Conservation (phyloP, 2,329 filamentous ascomycete species). For the Sphaceloma murrayae region DNA sequence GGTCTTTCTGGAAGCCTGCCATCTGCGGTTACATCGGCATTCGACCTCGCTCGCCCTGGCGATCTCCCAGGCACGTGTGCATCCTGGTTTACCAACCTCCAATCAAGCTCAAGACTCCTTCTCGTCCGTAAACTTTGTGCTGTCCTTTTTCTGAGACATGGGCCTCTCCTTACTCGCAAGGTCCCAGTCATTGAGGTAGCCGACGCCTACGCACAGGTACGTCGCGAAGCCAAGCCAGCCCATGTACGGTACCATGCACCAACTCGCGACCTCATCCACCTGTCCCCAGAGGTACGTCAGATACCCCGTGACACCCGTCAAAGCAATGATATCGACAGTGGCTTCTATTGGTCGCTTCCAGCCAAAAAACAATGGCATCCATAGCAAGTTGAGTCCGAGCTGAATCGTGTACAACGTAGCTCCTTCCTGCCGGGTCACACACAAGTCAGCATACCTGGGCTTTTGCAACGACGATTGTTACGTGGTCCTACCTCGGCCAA, state of each 20-base stretch:
- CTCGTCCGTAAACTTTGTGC: conserved; percentile 17
- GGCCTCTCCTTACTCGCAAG: conserved; percentile 26
- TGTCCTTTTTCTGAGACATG: conserved; percentile 13
- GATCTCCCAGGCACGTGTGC: conserved; percentile 13
- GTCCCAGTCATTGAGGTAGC: conserved; percentile 35
- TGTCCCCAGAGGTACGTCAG: conserved; percentile 66
- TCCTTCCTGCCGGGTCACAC: conserved; percentile 38
- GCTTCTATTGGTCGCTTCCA: conserved; percentile 63
- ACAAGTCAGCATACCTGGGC: background rate
- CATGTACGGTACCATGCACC: conserved; percentile 69
- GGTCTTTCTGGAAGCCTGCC: conserved; percentile 15
- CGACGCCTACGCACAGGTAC: conserved; percentile 56
- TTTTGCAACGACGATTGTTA: background rate
- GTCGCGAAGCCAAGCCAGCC: conserved; percentile 81
- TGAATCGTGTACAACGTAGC: conserved; percentile 79
- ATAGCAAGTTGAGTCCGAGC: conserved; percentile 72
- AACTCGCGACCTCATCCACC: conserved; percentile 63
- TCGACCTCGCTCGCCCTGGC: conserved; percentile 9
- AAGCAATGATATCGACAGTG: conserved; percentile 61
- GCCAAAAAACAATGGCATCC: conserved; percentile 92
- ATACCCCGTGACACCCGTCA: conserved; percentile 64
- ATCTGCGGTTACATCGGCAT: conserved; percentile 13
- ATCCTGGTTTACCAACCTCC: conserved; percentile 12
- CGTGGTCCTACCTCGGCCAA: conserved; percentile 45
- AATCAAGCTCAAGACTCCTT: conserved; percentile 7